Evolutionary conservation across 768 basidiomycete genomes (phyloP), one percentile per base, ranked within the genome.

Genomic region (Suillus hirtellus): DNA sequence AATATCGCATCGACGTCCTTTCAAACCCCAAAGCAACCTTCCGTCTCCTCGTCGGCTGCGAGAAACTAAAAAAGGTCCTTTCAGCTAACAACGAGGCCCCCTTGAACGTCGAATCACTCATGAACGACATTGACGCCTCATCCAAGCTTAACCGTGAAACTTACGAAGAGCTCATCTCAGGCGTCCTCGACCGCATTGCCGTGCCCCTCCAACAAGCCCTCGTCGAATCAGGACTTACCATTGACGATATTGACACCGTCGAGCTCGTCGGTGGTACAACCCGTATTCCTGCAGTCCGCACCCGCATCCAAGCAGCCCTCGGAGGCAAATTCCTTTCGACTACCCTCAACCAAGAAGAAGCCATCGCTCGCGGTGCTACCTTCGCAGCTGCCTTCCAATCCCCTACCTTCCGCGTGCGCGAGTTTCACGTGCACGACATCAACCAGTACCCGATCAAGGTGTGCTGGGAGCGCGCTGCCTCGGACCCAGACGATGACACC

Each of bases 321-420:
- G 80, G 81, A 43, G 92, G 90, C 60, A 95, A 95, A 78, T 63
- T 78, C n/a, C 89, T 99, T 67, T 91, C 86, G 19, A 90, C 89
- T 68, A 99, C 97, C 38, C 88, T 96, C 73, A 99, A 99, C 83
- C 94, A 96, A 80, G 97, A 99, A 69, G 97, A 99, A 80, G 96
- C 97, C 64, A 84, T 95, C 69, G 95, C 94, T 10, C 93, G 96
- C 52, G 97, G 96, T 47, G 92, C 95, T 59, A 98, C 97, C 61
- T 97, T 99, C 76, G 88, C 95, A 43, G 98, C 96, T 73, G 96
- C 97, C 35, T 94, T 94, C 82, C 89, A 97, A 67, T 97, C 95
- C 38, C 97, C 97, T 69, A 89, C 95, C 60, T 99, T 99, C 92
- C 92, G 94, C 67, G 96, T 99, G 40, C 91, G 95, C 67, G 96